Conservation (phyloP, 1,139 yeast species). For the Yamadazyma conglobata region DNA sequence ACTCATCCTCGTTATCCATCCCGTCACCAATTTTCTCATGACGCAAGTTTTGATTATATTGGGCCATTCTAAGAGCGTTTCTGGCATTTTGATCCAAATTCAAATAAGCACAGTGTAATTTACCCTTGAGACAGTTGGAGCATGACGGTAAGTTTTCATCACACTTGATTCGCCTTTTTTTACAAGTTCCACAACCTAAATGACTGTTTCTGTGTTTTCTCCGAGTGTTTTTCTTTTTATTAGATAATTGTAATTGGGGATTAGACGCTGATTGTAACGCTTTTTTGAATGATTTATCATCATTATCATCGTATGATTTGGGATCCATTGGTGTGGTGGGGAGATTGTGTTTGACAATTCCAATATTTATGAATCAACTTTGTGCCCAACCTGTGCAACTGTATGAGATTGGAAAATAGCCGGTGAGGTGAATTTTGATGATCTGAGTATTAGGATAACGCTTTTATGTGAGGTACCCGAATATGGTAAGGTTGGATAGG, state of each 20-base stretch:
- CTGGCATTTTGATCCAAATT: constrained; percentile 49
- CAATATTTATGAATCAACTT: constrained; percentile 1
- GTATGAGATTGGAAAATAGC: neutral
- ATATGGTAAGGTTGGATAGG: too few species aligned
- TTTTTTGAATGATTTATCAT: constrained; percentile 16
- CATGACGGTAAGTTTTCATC: constrained; percentile 64
- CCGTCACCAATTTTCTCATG: constrained; percentile 19
- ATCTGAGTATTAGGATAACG: too few species aligned
- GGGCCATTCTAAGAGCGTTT: constrained; percentile 51
- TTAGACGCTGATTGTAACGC: constrained; percentile 16
- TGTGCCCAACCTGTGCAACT: neutral
- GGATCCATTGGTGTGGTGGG: too few species aligned
- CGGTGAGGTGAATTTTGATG: too few species aligned
- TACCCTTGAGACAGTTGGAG: constrained; percentile 57
- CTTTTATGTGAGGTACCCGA: too few species aligned
- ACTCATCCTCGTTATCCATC: constrained; percentile 16
- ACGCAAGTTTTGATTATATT: constrained; percentile 42
- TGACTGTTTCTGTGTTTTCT: constrained; percentile 64
- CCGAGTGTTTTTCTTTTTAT: constrained; percentile 45
- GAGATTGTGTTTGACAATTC: too few species aligned
- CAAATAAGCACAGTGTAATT: constrained; percentile 52
- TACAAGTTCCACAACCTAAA: constrained; percentile 63
- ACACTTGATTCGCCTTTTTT: constrained; percentile 63
- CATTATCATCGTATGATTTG: constrained; percentile 5
- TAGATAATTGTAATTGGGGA: constrained; percentile 15